Evolutionary conservation across 192 early-diverging fungal species (phyloP).

Genomic region (Gonapodya sp.): DNA sequence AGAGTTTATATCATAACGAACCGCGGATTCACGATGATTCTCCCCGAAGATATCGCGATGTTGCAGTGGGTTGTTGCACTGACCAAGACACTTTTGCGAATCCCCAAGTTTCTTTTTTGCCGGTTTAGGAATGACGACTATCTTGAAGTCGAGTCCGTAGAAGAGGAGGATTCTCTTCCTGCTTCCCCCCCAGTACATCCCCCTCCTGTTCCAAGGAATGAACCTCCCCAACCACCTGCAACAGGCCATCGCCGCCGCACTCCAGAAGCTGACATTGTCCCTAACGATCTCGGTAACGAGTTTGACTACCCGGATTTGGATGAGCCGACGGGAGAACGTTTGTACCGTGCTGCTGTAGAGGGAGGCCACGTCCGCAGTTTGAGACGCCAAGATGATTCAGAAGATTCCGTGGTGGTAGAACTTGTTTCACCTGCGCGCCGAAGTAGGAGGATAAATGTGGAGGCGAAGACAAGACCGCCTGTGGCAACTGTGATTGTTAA

Average conservation of each 20-base stretch:
- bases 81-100: neutral
- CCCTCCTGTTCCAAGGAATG: neutral
- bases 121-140: neutral
- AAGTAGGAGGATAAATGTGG: neutral
- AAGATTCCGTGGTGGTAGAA: neutral
- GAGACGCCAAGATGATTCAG: neutral
- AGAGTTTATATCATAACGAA: neutral
- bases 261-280: neutral
- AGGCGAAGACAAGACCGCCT: neutral
- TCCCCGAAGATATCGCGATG: neutral
- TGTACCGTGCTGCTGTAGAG: neutral
- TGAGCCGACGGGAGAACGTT: neutral
- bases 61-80: neutral
- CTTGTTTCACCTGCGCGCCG: neutral
- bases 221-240: neutral
- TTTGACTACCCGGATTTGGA: neutral
- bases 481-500: neutral
- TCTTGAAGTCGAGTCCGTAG: neutral
- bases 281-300: neutral
- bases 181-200: neutral
- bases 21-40: neutral
- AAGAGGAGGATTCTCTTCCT: neutral
- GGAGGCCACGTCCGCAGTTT: neutral
- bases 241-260: neutral
- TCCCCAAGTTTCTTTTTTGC: too few species aligned